Percentiles rank a stretch among this genome's conserved stretches.
Conservation (phyloP, 2,329 filamentous ascomycete species). For the Paecilomyces sp. region DNA sequence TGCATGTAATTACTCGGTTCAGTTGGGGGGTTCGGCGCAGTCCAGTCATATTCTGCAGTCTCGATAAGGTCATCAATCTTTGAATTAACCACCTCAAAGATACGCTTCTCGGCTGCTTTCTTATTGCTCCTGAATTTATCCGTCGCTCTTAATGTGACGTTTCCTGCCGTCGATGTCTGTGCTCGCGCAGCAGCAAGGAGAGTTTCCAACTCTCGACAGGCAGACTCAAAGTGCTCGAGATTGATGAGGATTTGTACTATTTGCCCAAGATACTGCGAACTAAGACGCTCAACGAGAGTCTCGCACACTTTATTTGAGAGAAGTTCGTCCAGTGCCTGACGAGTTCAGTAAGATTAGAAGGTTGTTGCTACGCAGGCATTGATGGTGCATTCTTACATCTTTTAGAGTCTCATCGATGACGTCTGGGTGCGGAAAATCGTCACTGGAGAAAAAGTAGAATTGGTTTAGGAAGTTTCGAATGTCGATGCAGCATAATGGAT, state of each 20-base stretch:
- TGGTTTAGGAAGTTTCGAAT: constrained; percentile 97
- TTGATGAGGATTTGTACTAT: constrained; percentile 99
- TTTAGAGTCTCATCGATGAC: constrained; percentile 87
- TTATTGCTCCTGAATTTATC: constrained; percentile 83
- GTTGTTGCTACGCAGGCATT: neutral
- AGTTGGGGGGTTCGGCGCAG: constrained; percentile 52
- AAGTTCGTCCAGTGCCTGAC: constrained; percentile 83
- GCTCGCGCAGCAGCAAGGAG: constrained; percentile 79
- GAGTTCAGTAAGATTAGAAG: neutral
- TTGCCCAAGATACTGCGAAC: constrained; percentile 90
- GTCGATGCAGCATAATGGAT: constrained; percentile 94
- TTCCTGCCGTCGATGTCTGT: constrained; percentile 68
- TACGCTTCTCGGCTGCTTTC: constrained; percentile 93
- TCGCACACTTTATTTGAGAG: constrained; percentile 87
- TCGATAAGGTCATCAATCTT: constrained; percentile 98
- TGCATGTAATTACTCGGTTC: constrained; percentile 93
- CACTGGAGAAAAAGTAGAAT: constrained; percentile 95
- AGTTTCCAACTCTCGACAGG: constrained; percentile 81
- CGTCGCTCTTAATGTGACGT: constrained; percentile 73
- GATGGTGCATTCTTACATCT: constrained; percentile 45
- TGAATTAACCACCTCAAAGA: constrained; percentile 96
- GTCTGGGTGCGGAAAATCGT: constrained; percentile 85
- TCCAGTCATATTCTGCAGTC: constrained; percentile 95
- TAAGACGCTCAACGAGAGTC: constrained; percentile 77
- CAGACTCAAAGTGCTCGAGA: constrained; percentile 90